phyloP scores from a whole-genome alignment of 441 rosid species.

The Cnidoscolus chayamansa region DNA sequence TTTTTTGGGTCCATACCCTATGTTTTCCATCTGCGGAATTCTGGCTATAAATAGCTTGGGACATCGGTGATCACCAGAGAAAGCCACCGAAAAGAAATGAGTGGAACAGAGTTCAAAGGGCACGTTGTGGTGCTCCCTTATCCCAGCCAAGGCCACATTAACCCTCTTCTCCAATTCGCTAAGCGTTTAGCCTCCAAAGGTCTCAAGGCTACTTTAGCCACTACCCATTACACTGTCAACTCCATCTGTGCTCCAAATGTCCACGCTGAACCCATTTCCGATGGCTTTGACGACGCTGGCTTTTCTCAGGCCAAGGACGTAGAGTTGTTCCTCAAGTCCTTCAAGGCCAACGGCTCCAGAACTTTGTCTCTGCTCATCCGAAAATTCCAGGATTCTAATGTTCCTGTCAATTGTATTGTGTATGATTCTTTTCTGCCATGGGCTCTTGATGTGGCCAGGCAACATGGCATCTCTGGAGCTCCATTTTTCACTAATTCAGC shows the following conservation, averaged over 20 bases:
- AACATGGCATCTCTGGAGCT: constrained; percentile 46
- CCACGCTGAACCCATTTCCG: constrained; percentile 58
- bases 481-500: constrained; percentile 66
- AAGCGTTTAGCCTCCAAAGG: constrained; percentile 65
- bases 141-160: constrained; percentile 83
- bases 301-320: constrained; percentile 35
- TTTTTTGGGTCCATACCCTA: too few relatives aligned
- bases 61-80: too few relatives aligned
- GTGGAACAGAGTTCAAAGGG: constrained; percentile 21
- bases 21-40: too few relatives aligned
- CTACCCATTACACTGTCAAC: constrained; percentile 50
- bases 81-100: constrained; percentile 16
- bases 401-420: constrained; percentile 47
- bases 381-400: constrained; percentile 31
- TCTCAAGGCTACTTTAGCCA: constrained; percentile 58
- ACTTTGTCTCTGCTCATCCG: constrained; percentile 44
- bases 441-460: constrained; percentile 75
- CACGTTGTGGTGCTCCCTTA: constrained; percentile 61
- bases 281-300: constrained; percentile 61
- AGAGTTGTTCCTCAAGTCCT: constrained; percentile 39
- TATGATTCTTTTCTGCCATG: constrained; percentile 72
- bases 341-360: constrained; percentile 41
- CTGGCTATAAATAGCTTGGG: too few relatives aligned
- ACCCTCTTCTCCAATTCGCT: constrained; percentile 76
- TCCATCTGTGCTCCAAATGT: constrained; percentile 41